Percentiles rank a stretch among this genome's conserved stretches.
Evolutionary conservation across 805 yeast genomes (phyloP).

Genomic region (Myxozyma vanderwaltii): DNA sequence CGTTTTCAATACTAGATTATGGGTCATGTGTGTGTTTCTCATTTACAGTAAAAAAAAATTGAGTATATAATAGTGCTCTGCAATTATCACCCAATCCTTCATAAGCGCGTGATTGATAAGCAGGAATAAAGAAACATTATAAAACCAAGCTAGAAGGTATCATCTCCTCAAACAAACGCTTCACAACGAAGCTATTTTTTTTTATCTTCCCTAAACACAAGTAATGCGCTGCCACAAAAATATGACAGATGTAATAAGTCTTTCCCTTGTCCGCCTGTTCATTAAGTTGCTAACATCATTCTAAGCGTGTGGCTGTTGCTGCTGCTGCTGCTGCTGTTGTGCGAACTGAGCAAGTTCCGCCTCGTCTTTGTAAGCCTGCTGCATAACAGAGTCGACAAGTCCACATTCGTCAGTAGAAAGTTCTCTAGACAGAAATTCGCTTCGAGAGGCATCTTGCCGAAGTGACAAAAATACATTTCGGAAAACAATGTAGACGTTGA

Average conservation of each 20-base stretch:
- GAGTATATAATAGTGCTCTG: background rate
- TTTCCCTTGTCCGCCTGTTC: background rate
- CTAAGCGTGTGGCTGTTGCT: conserved; percentile 1
- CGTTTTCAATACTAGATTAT: background rate
- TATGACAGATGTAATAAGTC: background rate
- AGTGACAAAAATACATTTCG: conserved; percentile 51
- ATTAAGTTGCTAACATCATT: background rate
- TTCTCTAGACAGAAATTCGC: conserved; percentile 19
- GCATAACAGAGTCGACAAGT: conserved; percentile 17
- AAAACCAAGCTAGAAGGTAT: too few relatives aligned
- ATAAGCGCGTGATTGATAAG: background rate
- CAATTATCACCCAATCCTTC: background rate
- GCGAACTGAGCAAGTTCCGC: conserved; percentile 7
- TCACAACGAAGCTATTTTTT: background rate
- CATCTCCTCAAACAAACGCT: background rate
- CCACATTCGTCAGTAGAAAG: conserved; percentile 15
- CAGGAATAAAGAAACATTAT: background rate
- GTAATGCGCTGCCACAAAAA: background rate
- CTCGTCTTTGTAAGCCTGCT: conserved; percentile 30
- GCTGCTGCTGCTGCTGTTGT: conserved; percentile 5
- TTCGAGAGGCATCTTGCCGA: conserved; percentile 21
- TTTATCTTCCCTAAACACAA: background rate
- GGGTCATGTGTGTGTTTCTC: background rate
- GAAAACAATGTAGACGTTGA: conserved; percentile 71
- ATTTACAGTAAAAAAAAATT: background rate